Percentiles rank a stretch among this genome's conserved stretches.
phyloP scores from a whole-genome alignment of 768 basidiomycete genomes.

The Macrolepiota fuliginosa region DNA sequence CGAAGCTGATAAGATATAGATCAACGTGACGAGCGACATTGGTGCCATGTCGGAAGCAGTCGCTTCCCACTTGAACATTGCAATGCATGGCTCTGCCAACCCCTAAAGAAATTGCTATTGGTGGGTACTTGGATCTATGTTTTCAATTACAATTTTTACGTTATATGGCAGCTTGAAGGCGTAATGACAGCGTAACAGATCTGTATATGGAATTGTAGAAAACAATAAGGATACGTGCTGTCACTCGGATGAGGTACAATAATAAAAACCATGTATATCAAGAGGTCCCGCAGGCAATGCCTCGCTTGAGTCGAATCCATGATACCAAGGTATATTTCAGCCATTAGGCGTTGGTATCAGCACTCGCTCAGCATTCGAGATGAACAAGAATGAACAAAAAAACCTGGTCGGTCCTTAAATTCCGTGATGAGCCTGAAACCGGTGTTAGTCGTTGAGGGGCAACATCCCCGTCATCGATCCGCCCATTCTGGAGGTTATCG shows the following conservation, averaged over 20 bases:
- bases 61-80: slow-evolving; percentile 22
- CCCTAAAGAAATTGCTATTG: not conserved
- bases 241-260: not conserved
- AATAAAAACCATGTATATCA: not conserved
- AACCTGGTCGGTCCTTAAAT: not conserved
- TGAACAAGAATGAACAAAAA: no score
- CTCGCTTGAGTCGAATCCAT: not conserved
- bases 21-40: slow-evolving; percentile 46
- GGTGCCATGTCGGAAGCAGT: slow-evolving; percentile 40
- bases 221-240: not conserved
- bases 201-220: not conserved
- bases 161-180: not conserved
- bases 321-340: no score
- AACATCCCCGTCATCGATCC: not conserved
- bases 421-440: not conserved
- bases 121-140: not conserved
- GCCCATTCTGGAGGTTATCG: not conserved
- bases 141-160: not conserved
- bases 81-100: slow-evolving; percentile 8
- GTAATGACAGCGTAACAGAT: not conserved
- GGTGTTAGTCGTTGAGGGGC: not conserved
- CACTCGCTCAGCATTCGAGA: no score
- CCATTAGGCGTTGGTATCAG: not conserved
- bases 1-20: slow-evolving; percentile 28
- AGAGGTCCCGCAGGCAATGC: not conserved